Conservation (phyloP, 176 grass and related monocot genomes). For the Aechmea fasciata region DNA sequence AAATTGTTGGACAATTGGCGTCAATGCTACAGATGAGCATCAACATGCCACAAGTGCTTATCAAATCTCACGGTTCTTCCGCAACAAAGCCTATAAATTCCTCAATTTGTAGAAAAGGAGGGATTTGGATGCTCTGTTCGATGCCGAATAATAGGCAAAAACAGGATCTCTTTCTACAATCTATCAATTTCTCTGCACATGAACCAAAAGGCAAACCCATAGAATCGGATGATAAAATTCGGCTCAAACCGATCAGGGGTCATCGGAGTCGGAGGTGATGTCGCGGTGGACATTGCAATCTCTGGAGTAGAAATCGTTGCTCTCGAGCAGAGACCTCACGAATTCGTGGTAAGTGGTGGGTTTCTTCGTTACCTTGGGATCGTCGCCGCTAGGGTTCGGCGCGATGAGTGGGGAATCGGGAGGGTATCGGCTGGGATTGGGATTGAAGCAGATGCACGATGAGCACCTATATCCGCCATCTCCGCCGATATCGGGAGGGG, state of each 20-base stretch:
- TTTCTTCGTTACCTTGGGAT: background rate
- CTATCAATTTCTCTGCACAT: background rate
- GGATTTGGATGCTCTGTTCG: no score
- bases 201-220: background rate
- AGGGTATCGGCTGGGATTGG: background rate
- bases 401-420: background rate
- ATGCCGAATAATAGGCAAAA: no score
- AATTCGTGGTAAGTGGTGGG: background rate
- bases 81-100: no score
- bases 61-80: no score
- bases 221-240: background rate
- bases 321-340: constrained; percentile 25
- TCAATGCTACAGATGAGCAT: background rate
- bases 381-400: background rate
- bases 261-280: background rate
- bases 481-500: background rate
- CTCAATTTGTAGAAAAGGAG: no score
- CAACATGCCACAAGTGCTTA: no score
- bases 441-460: background rate
- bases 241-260: background rate
- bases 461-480: background rate
- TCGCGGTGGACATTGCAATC: constrained; percentile 34
- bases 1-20: background rate
- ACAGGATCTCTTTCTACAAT: no score
- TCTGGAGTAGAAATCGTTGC: constrained; percentile 47